Base-by-base conservation (phyloP, 257 asterid species). In the Marsdenia floribunda region DNA sequence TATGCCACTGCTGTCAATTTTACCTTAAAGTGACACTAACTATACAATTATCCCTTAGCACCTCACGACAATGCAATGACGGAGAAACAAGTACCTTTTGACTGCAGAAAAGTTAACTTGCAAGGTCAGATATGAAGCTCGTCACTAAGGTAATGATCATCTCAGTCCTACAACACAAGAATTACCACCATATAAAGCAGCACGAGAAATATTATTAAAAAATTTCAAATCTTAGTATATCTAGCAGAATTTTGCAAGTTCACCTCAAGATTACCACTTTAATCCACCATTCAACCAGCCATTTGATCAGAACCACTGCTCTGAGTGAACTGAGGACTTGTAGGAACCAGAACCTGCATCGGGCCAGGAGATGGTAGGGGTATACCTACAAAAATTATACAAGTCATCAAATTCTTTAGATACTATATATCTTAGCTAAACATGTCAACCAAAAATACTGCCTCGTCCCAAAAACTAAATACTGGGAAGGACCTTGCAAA, bases 91-190 rank as follows among this genome's bases (percentile, higher is more conserved):
- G 3, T 76, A 76, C 80, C 85, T 79, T 75, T 76, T 74, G 53
- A 70, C 40, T 69, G 65, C 50, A 60, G 60, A 53, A 29, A 57
- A 21, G 68, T 70, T 74, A 69, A 66, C 44, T 37, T 75, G 79
- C 82, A 81, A 81, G 85, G 79, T 73, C 82, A 68, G n/a, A 53
- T 22, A 70, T 66, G 52, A 78, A 71, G 79, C 75, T 77, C 49
- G 71, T 76, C 77, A 75, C 77, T 53, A 37, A 40, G 73, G 78
- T 55, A 70, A 78, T 26, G 44, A 47, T 72, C 35, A 50, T 78
- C 81, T 73, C 73, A 65, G 40, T 65, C 82, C 75, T 76, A 60
- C 74, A 59, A 68, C 60, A 44, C 72, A 70, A 46, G 75, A 59
- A 69, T 58, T 46, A 44, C 65, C 74, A 37, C 65, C 42, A 67